Percentiles rank a stretch among this genome's conserved stretches.
Evolutionary conservation across 2,329 filamentous ascomycete genomes (phyloP).

Genomic region (Colletotrichum sojae): DNA sequence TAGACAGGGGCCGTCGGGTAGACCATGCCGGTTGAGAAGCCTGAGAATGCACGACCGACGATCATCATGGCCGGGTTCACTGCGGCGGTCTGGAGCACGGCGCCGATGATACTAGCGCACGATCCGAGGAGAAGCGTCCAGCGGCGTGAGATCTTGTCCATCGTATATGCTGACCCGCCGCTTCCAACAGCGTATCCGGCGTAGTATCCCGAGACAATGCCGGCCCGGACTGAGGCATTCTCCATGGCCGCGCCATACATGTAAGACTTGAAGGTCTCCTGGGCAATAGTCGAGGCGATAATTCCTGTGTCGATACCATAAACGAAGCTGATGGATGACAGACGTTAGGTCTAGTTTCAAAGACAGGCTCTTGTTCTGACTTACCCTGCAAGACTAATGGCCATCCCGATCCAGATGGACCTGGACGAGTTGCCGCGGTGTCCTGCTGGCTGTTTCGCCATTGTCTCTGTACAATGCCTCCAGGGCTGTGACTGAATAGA

Average conservation of each 20-base stretch:
- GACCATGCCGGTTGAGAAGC: conserved; percentile 45
- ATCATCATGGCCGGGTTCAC: conserved; percentile 48
- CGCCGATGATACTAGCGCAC: conserved; percentile 4
- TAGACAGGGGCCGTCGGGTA: conserved; percentile 45
- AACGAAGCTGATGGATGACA: not conserved
- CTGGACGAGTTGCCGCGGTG: conserved; percentile 34
- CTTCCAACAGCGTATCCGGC: conserved; percentile 35
- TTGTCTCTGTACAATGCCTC: not conserved
- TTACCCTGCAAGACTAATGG: conserved; percentile 36
- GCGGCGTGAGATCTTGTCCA: conserved; percentile 29
- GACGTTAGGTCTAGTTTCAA: not conserved
- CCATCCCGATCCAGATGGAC: conserved; percentile 18
- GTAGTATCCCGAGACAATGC: conserved; percentile 40
- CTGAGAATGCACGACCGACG: conserved; percentile 45
- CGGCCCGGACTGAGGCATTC: conserved; percentile 18
- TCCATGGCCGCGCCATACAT: conserved; percentile 35
- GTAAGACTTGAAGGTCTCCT: conserved; percentile 36
- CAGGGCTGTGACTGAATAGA: too few species aligned
- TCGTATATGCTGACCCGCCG: conserved; percentile 29
- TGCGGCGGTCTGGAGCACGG: conserved; percentile 44
- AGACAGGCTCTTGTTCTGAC: not conserved
- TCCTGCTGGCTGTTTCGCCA: conserved; percentile 18
- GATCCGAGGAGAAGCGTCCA: conserved; percentile 32
- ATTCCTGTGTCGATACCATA: conserved; percentile 20
- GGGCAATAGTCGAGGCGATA: conserved; percentile 39